Evolutionary conservation across 208 protist species (phyloP).

Genomic region (Crithidia fasciculata): DNA sequence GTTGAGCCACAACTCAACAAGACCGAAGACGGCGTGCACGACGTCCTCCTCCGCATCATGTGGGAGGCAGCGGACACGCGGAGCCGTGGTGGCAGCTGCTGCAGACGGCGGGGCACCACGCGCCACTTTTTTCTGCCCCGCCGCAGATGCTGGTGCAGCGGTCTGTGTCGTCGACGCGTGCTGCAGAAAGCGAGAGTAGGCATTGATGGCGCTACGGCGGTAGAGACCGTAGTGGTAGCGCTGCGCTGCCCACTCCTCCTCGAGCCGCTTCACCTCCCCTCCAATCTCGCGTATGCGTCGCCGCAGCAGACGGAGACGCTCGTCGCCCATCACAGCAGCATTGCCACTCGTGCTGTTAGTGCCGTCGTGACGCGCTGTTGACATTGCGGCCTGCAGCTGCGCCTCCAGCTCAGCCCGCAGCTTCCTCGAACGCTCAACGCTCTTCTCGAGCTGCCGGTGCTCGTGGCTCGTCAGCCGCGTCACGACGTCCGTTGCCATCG

Average conservation of each 20-base stretch:
- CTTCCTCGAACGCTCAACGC: slow-evolving; percentile 42
- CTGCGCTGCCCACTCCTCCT: slow-evolving; percentile 54
- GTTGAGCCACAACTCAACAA: slow-evolving; percentile 78
- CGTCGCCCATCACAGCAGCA: slow-evolving; percentile 28
- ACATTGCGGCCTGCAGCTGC: slow-evolving; percentile 28
- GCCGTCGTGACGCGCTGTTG: not conserved
- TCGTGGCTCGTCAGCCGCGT: slow-evolving; percentile 53
- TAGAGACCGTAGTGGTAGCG: slow-evolving; percentile 62
- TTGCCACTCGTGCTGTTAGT: not conserved
- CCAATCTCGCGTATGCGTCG: slow-evolving; percentile 58
- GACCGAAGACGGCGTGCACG: slow-evolving; percentile 78
- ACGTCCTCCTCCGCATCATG: slow-evolving; percentile 35
- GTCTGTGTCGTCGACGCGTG: not conserved
- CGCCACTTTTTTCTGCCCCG: not conserved
- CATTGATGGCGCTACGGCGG: slow-evolving; percentile 76
- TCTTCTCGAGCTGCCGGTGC: slow-evolving; percentile 49
- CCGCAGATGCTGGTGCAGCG: not conserved
- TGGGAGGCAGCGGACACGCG: slow-evolving; percentile 18
- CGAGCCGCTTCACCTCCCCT: slow-evolving; percentile 54
- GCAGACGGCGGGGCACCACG: not conserved
- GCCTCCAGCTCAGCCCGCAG: slow-evolving; percentile 40
- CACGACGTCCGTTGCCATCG: slow-evolving; percentile 59
- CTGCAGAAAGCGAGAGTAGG: slow-evolving; percentile 76
- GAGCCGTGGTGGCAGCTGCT: not conserved
- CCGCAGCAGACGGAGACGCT: slow-evolving; percentile 49